phyloP scores from a whole-genome alignment of 495 filamentous ascomycete genomes.

The Lentithecium fluviatile region DNA sequence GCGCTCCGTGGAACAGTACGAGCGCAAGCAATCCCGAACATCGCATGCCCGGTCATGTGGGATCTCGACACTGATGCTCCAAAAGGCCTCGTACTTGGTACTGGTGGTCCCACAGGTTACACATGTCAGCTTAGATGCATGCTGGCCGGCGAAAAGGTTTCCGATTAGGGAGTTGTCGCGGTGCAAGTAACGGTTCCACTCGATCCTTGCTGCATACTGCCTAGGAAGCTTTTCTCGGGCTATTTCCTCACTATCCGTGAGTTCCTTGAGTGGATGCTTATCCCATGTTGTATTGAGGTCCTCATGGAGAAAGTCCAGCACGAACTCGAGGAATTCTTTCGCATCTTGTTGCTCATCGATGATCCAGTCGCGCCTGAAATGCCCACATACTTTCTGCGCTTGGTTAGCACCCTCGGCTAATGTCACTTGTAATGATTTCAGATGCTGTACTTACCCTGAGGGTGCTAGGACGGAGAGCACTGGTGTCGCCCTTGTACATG shows the following conservation, averaged over 20 bases:
- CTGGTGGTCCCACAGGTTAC: constrained; percentile 63
- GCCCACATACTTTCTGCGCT: constrained; percentile 53
- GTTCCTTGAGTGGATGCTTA: constrained; percentile 54
- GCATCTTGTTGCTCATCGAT: constrained; percentile 72
- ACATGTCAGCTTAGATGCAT: constrained; percentile 63
- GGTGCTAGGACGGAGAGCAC: constrained; percentile 56
- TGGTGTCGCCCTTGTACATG: constrained; percentile 64
- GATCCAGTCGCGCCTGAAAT: constrained; percentile 58
- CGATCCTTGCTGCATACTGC: constrained; percentile 57
- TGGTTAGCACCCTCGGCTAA: too few species aligned
- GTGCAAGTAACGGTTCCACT: constrained; percentile 70
- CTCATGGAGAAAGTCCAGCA: constrained; percentile 70
- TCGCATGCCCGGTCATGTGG: constrained; percentile 53
- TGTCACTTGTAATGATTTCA: constrained; percentile 33
- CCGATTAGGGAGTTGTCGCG: constrained; percentile 66
- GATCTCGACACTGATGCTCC: constrained; percentile 66
- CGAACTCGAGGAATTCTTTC: constrained; percentile 73
- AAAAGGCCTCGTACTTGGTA: constrained; percentile 72
- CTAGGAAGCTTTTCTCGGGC: constrained; percentile 63
- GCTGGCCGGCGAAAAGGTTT: constrained; percentile 69
- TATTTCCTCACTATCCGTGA: constrained; percentile 63
- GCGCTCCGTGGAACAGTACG: constrained; percentile 67
- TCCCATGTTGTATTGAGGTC: constrained; percentile 70
- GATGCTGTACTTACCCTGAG: constrained; percentile 56
- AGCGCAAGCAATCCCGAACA: constrained; percentile 63